Evolutionary conservation across 164 flowering plant species (phyloP), one percentile per base, ranked within the genome.

Genomic region (Vitis rupestris): DNA sequence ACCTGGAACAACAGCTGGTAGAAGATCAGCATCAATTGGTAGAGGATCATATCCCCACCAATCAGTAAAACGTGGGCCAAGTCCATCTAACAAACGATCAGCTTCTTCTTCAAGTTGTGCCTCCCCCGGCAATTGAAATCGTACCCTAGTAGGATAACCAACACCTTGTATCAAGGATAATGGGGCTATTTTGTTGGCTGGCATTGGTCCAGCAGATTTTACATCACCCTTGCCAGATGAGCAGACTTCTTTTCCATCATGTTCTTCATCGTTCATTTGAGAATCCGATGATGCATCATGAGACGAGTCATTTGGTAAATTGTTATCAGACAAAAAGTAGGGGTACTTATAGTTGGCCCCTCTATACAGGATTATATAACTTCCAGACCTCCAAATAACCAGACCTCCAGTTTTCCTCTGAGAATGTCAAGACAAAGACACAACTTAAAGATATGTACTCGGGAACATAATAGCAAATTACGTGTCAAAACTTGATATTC

Each of bases 11-110:
- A 85, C 59, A 47, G 90, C 93, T 19, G 99, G 95, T 66, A 96
- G 80, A 74, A 93, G 98, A 80, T 96, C 99, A 75, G 86, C 99
- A 87, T 96, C 98, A 70, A 96, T 82, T 64, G 99, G 99, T n/a
- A 86, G 80, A 71, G 98, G 98, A 13, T 89, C 93, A 78, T 77
- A 82, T 16, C 98, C 97, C 98, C 98, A 96, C 99, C 98, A 96
- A 80, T 93, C 97, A 61, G 84, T 82, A 76, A 88, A 93, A 9
- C 99, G 92, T 10, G 98, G 97, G 31, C 99, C 99, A 65, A 96
- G 79, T 62, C 98, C 98, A 71, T 93, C 98, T 64, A 96, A 80
- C 69, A 93, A 69, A 29, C 73, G 56, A 61, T 93, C 94, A 71
- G 85, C 94, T 80, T 91, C 98, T 76, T 87, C 94, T 23, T 74